Conservation (phyloP, 1,284 basidiomycete genomes). For the Trichosporon sp. region DNA sequence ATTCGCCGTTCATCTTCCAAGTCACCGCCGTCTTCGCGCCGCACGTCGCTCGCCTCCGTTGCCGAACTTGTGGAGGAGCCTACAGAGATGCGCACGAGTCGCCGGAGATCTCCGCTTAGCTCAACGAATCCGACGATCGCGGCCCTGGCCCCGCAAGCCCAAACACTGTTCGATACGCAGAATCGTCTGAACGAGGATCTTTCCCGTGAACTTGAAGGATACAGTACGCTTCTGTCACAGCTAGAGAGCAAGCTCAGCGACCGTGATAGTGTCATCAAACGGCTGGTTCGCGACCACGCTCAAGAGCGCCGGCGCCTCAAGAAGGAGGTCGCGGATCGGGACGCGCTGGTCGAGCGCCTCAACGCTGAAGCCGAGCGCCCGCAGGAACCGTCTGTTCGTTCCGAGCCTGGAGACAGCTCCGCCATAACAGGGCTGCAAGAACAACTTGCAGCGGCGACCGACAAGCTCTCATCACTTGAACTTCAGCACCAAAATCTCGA, state of each 20-base stretch:
- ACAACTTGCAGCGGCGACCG: conserved; percentile 7
- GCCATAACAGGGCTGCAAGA: conserved; percentile 1
- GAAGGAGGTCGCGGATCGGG: background rate
- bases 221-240: background rate
- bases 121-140: background rate
- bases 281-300: background rate
- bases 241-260: conserved; percentile 1
- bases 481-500: conserved; percentile 8
- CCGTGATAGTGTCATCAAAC: conserved; percentile 1
- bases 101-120: background rate
- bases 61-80: background rate
- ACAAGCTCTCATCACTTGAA: conserved; percentile 11
- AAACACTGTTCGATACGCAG: background rate
- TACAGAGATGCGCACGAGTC: background rate
- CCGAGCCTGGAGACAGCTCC: background rate
- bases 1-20: background rate
- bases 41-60: conserved; percentile 1
- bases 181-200: background rate
- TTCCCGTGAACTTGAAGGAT: background rate
- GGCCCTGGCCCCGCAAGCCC: background rate
- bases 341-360: conserved; percentile 25
- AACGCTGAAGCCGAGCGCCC: conserved; percentile 27
- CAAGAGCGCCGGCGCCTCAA: background rate
- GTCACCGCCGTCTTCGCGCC: background rate
- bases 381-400: background rate